These are phyloP conservation scores for Stagonosporopsis chrysanthemi DNA, from an alignment of 2,329 filamentous ascomycete genomes.

Conservation along the genomic window DNA sequence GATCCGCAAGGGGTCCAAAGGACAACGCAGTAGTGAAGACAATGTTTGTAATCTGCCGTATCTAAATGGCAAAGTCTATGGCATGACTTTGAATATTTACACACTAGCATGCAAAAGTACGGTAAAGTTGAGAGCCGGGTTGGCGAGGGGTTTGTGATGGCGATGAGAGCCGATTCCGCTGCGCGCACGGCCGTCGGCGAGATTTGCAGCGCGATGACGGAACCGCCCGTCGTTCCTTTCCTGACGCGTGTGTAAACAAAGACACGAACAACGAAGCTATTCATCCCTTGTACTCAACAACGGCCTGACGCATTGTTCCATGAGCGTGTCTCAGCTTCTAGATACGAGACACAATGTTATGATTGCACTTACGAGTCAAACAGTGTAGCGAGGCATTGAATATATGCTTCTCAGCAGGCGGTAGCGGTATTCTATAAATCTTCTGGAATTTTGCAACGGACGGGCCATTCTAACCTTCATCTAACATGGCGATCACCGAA, in stretches of 20 bases:
- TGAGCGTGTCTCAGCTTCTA: background rate
- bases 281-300: background rate
- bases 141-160: no score
- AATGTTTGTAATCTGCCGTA: background rate
- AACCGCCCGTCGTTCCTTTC: background rate
- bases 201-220: background rate
- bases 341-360: background rate
- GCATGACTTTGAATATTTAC: no score
- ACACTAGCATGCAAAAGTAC: no score
- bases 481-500: conserved; percentile 25
- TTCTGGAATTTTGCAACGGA: background rate
- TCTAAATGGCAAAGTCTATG: no score
- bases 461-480: background rate
- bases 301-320: background rate
- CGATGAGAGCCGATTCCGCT: background rate
- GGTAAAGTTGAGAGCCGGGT: no score
- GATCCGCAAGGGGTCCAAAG: conserved; percentile 19
- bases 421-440: background rate
- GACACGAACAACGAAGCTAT: background rate
- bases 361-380: background rate
- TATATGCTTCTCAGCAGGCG: background rate
- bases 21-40: background rate
- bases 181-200: background rate
- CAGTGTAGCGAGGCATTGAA: background rate
- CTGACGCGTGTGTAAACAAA: conserved; percentile 1